A percentile compares a stretch with the other conserved stretches of the same genome.
phyloP scores from a whole-genome alignment of 2,329 filamentous ascomycete species.

The Microsporum audouinii region DNA sequence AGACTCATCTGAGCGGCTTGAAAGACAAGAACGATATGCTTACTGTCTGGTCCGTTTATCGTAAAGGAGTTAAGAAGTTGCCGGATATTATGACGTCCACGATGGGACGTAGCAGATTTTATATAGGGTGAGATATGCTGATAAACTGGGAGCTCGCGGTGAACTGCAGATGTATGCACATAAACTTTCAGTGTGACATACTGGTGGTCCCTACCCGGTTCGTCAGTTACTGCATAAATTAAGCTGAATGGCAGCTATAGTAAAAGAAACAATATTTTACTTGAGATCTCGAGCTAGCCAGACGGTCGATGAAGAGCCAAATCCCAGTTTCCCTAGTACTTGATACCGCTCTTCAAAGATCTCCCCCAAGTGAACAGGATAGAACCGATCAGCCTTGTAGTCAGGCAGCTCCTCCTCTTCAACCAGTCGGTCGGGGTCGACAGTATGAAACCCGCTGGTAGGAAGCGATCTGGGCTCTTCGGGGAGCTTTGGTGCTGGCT shows the following conservation, averaged over 20 bases:
- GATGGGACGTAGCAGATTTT: conserved; percentile 14
- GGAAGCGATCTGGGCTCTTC: background rate
- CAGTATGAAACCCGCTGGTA: background rate
- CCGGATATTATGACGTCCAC: conserved; percentile 21
- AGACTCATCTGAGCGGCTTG: conserved; percentile 21
- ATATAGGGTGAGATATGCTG: conserved; percentile 16
- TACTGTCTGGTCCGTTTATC: conserved; percentile 18
- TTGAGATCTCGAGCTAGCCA: conserved; percentile 17
- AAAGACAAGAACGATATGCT: conserved; percentile 21
- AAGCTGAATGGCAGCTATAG: background rate
- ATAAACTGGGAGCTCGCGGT: conserved; percentile 22
- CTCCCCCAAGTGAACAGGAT: conserved; percentile 12
- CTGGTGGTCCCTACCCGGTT: conserved; percentile 11
- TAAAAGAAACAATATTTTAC: conserved; percentile 1
- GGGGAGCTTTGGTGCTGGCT: background rate
- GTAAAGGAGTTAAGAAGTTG: conserved; percentile 23
- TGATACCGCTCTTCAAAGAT: conserved; percentile 14
- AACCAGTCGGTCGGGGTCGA: background rate
- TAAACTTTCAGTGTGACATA: conserved; percentile 20
- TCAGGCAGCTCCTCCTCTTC: conserved; percentile 13
- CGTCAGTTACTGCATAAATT: background rate
- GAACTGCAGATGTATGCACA: conserved; percentile 17
- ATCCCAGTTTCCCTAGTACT: conserved; percentile 18
- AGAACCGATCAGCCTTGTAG: conserved; percentile 12
- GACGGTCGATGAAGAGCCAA: conserved; percentile 17